Base-by-base conservation (phyloP, 2,329 filamentous ascomycete genomes). In the Fusarium nanum region DNA sequence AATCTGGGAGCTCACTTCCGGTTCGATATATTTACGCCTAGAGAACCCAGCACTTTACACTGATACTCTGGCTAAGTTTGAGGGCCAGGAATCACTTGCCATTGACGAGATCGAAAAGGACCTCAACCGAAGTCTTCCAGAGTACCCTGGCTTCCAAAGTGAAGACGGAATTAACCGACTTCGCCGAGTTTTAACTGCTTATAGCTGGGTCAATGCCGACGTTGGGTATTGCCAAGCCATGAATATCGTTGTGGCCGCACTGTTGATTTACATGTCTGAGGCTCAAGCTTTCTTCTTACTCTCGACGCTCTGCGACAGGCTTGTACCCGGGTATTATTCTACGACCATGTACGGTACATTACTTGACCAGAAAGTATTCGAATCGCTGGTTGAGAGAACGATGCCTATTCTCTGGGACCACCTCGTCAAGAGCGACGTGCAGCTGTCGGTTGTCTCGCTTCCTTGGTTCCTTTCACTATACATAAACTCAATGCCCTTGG, bases 51-150 rank as follows among this genome's bases (percentile, higher is more conserved):
- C 89, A 13, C 83, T 95, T 7, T 99, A 95, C 76, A 83, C 87
- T 46, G 93, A 99, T 61, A 98, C 94, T 0, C 83, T 99, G 46
- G 85, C 88, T 54, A 95, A 96, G 77, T 94, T 91, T 74, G 88
- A 91, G 9, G 96, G 96, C 10, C 88, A 91, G 76, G 93, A 97
- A 72, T 98, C 95, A 13, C 86, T 99, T 65, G 96, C 96, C 46
- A 98, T 98, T 73, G 96, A 99, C 78, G 96, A 99, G 84, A 99
- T 99, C 71, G 96, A 99, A 78, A 99, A 99, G 81, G 96, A 99
- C 78, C 83, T 99, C 52, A 99, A 99, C 80, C 90, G 96, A 72
- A 98, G 94, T 84, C 83, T 99, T 72, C 96, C 96, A 2, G 96
- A 99, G 81, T 99, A 99, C 78, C 93, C 96, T 20, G 96, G 96